Conservation (phyloP, 192 early-diverging fungal genomes). For the Pecoramyces ruminantium region DNA sequence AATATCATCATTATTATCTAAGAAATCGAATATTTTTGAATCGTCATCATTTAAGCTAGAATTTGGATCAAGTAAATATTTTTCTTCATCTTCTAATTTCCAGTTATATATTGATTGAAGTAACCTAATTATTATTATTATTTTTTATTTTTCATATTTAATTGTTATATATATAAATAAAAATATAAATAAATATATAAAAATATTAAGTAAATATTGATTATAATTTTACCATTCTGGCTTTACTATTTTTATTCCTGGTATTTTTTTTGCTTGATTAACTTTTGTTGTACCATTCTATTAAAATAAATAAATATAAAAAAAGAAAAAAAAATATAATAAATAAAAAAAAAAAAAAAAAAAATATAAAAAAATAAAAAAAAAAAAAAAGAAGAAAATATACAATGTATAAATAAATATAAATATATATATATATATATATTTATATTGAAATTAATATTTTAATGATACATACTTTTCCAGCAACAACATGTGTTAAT, state of each 20-base stretch:
- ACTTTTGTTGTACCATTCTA: constrained; percentile 61
- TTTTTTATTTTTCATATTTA: too few species aligned
- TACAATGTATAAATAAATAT: too few species aligned
- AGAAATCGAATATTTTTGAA: neutral
- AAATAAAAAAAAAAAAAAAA: too few species aligned
- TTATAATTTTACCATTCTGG: constrained; percentile 13
- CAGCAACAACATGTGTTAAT: constrained; percentile 80
- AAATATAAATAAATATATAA: constrained; percentile 12
- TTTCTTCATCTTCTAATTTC: constrained; percentile 46
- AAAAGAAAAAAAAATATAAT: too few species aligned
- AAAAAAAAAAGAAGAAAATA: too few species aligned
- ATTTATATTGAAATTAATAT: neutral
- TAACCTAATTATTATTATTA: constrained; percentile 22
- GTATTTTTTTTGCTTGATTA: constrained; percentile 25
- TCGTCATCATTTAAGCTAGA: constrained; percentile 1
- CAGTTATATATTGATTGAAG: constrained; percentile 52
- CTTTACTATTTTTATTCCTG: neutral
- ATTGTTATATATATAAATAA: too few species aligned
- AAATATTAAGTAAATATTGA: constrained; percentile 25
- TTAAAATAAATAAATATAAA: neutral
- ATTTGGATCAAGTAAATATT: constrained; percentile 31
- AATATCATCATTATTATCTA: constrained; percentile 14
- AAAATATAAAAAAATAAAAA: too few species aligned
- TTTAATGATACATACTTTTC: constrained; percentile 32
- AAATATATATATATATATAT: too few species aligned